These are phyloP conservation scores for Diaporthe eres DNA, from an alignment of 2,329 filamentous ascomycete species.

Conservation along the genomic window DNA sequence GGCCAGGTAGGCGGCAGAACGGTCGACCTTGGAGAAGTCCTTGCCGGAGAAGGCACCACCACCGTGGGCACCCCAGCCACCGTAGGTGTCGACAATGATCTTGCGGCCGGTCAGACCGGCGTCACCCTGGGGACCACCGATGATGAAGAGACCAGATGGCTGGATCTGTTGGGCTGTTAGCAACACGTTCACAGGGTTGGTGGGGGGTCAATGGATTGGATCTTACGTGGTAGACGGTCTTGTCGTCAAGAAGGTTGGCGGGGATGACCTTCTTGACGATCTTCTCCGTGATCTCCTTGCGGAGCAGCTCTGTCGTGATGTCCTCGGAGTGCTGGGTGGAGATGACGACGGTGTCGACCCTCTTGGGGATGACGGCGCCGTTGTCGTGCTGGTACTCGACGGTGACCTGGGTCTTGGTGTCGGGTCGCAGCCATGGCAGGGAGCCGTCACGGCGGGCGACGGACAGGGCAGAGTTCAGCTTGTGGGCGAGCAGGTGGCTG, in stretches of 20 bases:
- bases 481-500: conserved; percentile 94
- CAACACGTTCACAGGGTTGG: conserved; percentile 5
- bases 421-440: conserved; percentile 94
- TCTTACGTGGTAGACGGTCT: conserved; percentile 94
- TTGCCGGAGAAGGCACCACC: conserved; percentile 99
- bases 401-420: conserved; percentile 99
- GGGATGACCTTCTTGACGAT: conserved; percentile 96
- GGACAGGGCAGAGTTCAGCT: conserved; percentile 96
- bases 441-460: conserved; percentile 88
- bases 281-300: conserved; percentile 94
- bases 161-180: conserved; percentile 73
- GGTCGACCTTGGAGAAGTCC: conserved; percentile 99
- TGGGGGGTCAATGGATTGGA: not conserved
- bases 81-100: conserved; percentile 99
- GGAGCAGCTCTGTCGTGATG: conserved; percentile 88
- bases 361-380: conserved; percentile 90
- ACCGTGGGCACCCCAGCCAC: conserved; percentile 99
- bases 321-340: conserved; percentile 93
- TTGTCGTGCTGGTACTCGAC: conserved; percentile 98
- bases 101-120: conserved; percentile 98
- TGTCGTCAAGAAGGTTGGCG: conserved; percentile 89
- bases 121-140: conserved; percentile 98
- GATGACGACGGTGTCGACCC: conserved; percentile 97
- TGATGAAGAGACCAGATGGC: conserved; percentile 98
- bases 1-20: conserved; percentile 95